Percentiles rank a stretch among this genome's conserved stretches.
Conservation (phyloP, 306 rosid species). For the Pyrus betulifolia region DNA sequence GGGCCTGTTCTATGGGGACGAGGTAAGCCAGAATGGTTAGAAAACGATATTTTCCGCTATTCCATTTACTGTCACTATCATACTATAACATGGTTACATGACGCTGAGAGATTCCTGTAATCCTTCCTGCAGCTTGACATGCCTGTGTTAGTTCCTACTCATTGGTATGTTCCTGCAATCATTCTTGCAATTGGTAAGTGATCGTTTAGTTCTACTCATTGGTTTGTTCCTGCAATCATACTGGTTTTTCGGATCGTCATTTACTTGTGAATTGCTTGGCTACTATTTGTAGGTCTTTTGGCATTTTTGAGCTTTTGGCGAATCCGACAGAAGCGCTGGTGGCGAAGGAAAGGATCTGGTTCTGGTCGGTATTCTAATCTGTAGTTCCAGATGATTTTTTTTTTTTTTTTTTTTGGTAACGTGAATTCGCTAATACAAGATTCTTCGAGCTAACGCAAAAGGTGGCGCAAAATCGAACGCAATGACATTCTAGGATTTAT, state of each 20-base stretch:
- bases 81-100: background rate
- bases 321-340: constrained; percentile 73
- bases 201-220: constrained; percentile 47
- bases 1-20: constrained; percentile 68
- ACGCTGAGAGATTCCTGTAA: constrained; percentile 20
- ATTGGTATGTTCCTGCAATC: constrained; percentile 72
- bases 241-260: background rate
- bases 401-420: background rate
- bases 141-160: constrained; percentile 56
- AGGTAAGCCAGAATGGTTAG: constrained; percentile 44
- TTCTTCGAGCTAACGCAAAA: background rate
- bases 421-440: background rate
- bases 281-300: constrained; percentile 43
- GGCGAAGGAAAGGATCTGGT: constrained; percentile 68
- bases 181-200: constrained; percentile 66
- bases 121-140: constrained; percentile 43
- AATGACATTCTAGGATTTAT: too few relatives aligned
- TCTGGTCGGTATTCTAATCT: constrained; percentile 53
- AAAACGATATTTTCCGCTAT: background rate
- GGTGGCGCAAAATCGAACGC: too few relatives aligned
- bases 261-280: background rate
- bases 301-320: constrained; percentile 69
- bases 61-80: background rate
- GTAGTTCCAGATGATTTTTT: constrained; percentile 24
- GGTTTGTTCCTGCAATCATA: constrained; percentile 60